Percentiles rank a stretch among this genome's conserved stretches.
phyloP scores from a whole-genome alignment of 2,329 filamentous ascomycete species.

The Hypoxylon sp. region DNA sequence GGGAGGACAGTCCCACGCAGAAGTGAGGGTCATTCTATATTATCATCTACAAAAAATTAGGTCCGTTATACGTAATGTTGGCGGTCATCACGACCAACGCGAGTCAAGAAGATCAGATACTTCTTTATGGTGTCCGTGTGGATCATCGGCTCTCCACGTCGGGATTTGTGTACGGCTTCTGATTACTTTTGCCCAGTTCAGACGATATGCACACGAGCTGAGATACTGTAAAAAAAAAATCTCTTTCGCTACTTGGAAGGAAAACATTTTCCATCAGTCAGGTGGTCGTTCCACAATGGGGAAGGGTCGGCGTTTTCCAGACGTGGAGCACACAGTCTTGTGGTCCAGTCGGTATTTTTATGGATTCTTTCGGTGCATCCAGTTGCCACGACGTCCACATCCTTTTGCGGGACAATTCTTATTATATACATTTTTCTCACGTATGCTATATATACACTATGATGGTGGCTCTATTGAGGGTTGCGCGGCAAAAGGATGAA shows the following conservation, averaged over 20 bases:
- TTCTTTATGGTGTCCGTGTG: conserved; percentile 22
- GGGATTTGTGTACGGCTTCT: conserved; percentile 42
- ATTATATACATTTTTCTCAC: conserved; percentile 12
- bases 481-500: conserved; percentile 29
- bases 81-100: conserved; percentile 10
- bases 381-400: conserved; percentile 36
- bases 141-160: conserved; percentile 40
- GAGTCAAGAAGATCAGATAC: conserved; percentile 32
- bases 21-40: conserved; percentile 8
- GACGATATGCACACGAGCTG: conserved; percentile 23
- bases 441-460: not conserved
- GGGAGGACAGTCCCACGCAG: conserved; percentile 1
- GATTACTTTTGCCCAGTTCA: conserved; percentile 17
- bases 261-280: conserved; percentile 41
- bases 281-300: conserved; percentile 43
- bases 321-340: conserved; percentile 30
- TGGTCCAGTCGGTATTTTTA: conserved; percentile 35
- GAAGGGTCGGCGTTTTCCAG: conserved; percentile 38
- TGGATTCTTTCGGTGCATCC: conserved; percentile 27
- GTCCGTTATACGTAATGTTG: conserved; percentile 33
- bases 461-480: conserved; percentile 19
- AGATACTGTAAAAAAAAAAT: conserved; percentile 21
- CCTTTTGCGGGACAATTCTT: conserved; percentile 21
- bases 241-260: conserved; percentile 13
- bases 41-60: conserved; percentile 8